phyloP scores from a whole-genome alignment of 164 flowering plant genomes.

The Vitis vinifera region ASM3070453v1 NC_081822.1:1469001-1469500 shows the following conservation, averaged over 20 bases:
- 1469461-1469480: not conserved
- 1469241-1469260: too few species aligned
- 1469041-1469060: conserved; percentile 54
- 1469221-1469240: too few species aligned
- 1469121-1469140: conserved; percentile 37
- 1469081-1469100: not conserved
- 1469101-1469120: conserved; percentile 12
- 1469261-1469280: too few species aligned
- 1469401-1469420: not conserved
- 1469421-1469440: not conserved
- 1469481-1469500: conserved; percentile 4
- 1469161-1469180: conserved; percentile 10
- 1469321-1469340: conserved; percentile 5
- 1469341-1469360: conserved; percentile 10
- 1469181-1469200: not conserved
- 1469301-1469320: too few species aligned
- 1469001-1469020: conserved; percentile 82
- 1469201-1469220: not conserved
- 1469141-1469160: conserved; percentile 10
- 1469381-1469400: not conserved
- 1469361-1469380: not conserved
- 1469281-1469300: too few species aligned
- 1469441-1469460: conserved; percentile 1
- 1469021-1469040: conserved; percentile 82
- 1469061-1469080: conserved; percentile 2